A percentile compares a stretch with the other conserved stretches of the same genome.
These are phyloP conservation scores for Fusarium anguioides DNA, from an alignment of 2,329 filamentous ascomycete species.

Conservation along the genomic window DNA sequence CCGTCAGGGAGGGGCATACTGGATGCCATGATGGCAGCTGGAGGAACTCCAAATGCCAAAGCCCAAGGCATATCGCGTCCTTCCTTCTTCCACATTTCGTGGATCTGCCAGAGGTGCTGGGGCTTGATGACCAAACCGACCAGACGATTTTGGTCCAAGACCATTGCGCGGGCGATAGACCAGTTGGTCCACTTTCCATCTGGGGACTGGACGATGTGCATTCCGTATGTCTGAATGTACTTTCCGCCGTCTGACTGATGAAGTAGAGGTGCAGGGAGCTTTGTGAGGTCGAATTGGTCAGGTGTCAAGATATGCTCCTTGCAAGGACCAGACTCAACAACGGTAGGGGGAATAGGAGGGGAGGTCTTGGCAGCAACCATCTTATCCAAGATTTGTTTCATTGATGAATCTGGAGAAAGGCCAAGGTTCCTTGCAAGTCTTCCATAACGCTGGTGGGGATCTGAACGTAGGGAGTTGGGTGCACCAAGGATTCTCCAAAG, in stretches of 20 bases:
- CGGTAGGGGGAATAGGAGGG: conserved; percentile 48
- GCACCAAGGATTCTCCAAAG: conserved; percentile 60
- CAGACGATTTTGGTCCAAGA: conserved; percentile 57
- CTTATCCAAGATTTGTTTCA: conserved; percentile 53
- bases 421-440: conserved; percentile 57
- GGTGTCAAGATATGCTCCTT: conserved; percentile 30
- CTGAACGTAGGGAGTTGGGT: conserved; percentile 48
- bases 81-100: conserved; percentile 58
- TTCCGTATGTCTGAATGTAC: conserved; percentile 63
- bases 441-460: conserved; percentile 50
- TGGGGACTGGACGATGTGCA: conserved; percentile 60
- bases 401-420: conserved; percentile 46
- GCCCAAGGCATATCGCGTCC: conserved; percentile 61
- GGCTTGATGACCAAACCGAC: conserved; percentile 55
- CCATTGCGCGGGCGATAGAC: conserved; percentile 60
- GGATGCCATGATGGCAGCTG: conserved; percentile 61
- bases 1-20: conserved; percentile 55
- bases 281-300: conserved; percentile 47
- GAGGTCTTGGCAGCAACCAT: conserved; percentile 52
- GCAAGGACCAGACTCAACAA: conserved; percentile 44
- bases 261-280: conserved; percentile 55
- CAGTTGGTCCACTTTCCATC: conserved; percentile 61
- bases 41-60: conserved; percentile 61
- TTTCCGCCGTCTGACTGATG: conserved; percentile 61
- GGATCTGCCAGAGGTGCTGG: conserved; percentile 61